These are phyloP conservation scores for Mimosa bimucronata DNA, from an alignment of 306 rosid species.

Conservation along the genomic window DNA sequence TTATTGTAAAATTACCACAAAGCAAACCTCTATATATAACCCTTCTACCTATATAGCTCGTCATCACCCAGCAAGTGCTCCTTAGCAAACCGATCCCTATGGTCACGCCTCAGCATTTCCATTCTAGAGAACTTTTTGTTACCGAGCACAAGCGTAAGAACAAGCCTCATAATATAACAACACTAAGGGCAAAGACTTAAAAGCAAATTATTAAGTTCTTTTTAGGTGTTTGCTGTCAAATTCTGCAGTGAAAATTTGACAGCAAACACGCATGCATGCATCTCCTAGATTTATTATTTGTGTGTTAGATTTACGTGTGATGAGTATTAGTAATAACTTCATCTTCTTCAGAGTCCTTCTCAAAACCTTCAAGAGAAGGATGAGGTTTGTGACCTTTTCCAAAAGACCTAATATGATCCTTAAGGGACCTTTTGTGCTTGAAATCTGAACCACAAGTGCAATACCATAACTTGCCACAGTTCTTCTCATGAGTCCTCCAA, in stretches of 20 bases:
- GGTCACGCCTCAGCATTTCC: constrained; percentile 36
- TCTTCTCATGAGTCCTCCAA: constrained; percentile 98
- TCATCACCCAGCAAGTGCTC: constrained; percentile 62
- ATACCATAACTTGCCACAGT: constrained; percentile 95
- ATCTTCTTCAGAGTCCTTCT: constrained; percentile 70
- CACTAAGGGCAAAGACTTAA: not conserved
- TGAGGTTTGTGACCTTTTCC: constrained; percentile 72
- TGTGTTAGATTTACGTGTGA: constrained; percentile 36
- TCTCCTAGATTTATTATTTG: no score
- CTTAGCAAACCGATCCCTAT: constrained; percentile 70
- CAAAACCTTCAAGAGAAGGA: constrained; percentile 57
- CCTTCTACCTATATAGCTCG: constrained; percentile 17
- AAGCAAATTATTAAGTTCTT: not conserved
- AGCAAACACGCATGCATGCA: not conserved
- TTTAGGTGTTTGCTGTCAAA: not conserved
- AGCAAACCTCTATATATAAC: constrained; percentile 28
- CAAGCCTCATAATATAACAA: constrained; percentile 6
- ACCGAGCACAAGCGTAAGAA: constrained; percentile 75
- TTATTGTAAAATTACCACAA: constrained; percentile 49
- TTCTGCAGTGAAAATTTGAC: not conserved
- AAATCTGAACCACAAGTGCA: constrained; percentile 96
- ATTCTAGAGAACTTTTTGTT: constrained; percentile 72
- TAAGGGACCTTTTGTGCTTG: constrained; percentile 92
- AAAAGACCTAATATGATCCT: constrained; percentile 83
- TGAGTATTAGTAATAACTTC: constrained; percentile 31